Evolutionary conservation across 2,329 filamentous ascomycete genomes (phyloP), one percentile per base, ranked within the genome.

Genomic region (Coleophoma crateriformis): DNA sequence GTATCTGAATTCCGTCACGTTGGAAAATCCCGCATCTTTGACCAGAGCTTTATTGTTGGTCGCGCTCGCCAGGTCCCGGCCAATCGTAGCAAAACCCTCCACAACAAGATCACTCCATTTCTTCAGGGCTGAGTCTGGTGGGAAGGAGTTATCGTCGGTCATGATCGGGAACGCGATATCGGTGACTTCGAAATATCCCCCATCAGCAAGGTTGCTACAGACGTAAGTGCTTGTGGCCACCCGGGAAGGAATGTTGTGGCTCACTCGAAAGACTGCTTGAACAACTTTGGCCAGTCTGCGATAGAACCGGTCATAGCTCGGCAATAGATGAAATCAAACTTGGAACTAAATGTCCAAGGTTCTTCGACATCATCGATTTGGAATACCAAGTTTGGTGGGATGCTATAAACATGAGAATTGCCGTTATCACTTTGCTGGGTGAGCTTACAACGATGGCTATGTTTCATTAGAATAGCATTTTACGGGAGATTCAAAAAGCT

Each of bases 321-420:
- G 15, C 75, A 71, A 58, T 82, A 78, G 45, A 83, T 74, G 52
- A 80, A 81, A 60, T 83, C 79, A 49, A 83, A 82, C 48, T 77
- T 71, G 48, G 78, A 61, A 4, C 71, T 71, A 52, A 78, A 72
- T 14, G 78, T 64, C 79, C 79, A 84, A 4, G 71, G 69, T 49
- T 71, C 72, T 61, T 83, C 79, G 22, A 77, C 70, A 53, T 83
- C 79, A 50, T 83, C 79, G 11, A 82, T 70, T 59, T 78, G 67
- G 55, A 81, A 81, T 20, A 69, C 68, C 17, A 79, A 70, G 54
- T 81, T 82, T 3, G 77, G 74, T 4, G 78, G 79, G 10, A 81
- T 67, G 67, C 44, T 71, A 68, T 32, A 33, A 27, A 32, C 12
- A 32, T 44, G 13, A 44, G 41, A 27, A 14, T 14, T 14, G 7